phyloP scores from a whole-genome alignment of 148 eudicot genomes.

The Amaranthus cruentus region DNA sequence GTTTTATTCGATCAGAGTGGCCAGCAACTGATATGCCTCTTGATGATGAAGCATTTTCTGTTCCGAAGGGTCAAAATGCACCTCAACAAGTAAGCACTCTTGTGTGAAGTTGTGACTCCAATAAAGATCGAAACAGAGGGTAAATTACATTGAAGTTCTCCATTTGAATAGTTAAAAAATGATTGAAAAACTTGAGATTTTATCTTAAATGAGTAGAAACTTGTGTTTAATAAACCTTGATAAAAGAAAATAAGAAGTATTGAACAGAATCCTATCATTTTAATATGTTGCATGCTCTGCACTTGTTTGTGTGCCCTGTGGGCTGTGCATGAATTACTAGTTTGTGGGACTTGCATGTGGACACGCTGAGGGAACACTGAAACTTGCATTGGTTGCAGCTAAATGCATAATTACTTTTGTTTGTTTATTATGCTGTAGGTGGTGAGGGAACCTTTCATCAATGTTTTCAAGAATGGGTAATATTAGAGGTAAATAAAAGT shows the following conservation, averaged over 20 bases:
- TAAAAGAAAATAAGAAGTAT: too few relatives aligned
- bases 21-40: constrained; percentile 87
- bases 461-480: not conserved
- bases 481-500: not conserved
- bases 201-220: too few relatives aligned
- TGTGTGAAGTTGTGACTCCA: not conserved
- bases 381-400: not conserved
- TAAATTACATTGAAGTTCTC: not conserved
- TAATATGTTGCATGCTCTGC: too few relatives aligned
- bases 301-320: not conserved
- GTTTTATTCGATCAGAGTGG: constrained; percentile 65
- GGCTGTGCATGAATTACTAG: not conserved
- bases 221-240: too few relatives aligned
- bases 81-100: constrained; percentile 76
- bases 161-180: not conserved
- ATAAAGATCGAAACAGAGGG: not conserved
- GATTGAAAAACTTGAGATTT: not conserved
- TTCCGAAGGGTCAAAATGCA: constrained; percentile 80
- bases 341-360: not conserved
- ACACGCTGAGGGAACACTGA: not conserved
- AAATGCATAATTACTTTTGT: not conserved
- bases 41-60: constrained; percentile 65
- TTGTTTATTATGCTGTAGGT: not conserved
- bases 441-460: not conserved
- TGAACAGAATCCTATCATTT: too few relatives aligned